Conservation (phyloP, 1,284 basidiomycete genomes). For the Trichosporon sp. region DNA sequence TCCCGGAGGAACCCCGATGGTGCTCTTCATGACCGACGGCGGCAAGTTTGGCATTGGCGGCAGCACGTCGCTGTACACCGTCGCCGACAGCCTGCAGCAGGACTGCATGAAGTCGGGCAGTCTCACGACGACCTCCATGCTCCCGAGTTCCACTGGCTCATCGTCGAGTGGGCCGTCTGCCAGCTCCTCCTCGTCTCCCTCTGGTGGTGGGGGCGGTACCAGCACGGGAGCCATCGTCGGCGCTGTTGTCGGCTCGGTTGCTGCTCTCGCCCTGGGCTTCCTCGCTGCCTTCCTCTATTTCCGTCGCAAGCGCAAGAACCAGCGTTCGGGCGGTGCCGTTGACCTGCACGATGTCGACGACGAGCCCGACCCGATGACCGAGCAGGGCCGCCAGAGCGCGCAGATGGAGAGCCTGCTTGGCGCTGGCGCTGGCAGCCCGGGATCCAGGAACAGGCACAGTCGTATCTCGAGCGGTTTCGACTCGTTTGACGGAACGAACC, state of each 20-base stretch:
- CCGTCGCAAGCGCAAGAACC: slow-evolving; percentile 14
- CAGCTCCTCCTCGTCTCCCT: background rate
- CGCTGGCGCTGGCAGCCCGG: background rate
- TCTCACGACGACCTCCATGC: slow-evolving; percentile 26
- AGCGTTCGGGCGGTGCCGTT: background rate
- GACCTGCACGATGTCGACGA: slow-evolving; percentile 12
- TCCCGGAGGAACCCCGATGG: slow-evolving; percentile 39
- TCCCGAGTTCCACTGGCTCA: background rate
- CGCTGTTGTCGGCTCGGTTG: slow-evolving; percentile 25
- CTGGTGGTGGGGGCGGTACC: background rate
- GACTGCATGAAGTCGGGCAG: slow-evolving; percentile 39
- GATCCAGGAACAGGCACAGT: slow-evolving; percentile 5
- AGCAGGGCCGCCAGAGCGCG: slow-evolving; percentile 12
- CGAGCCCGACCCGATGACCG: slow-evolving; percentile 1
- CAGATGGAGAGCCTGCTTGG: slow-evolving; percentile 18
- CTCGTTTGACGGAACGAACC: slow-evolving; percentile 9
- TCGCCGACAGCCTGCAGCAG: slow-evolving; percentile 31
- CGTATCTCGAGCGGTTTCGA: slow-evolving; percentile 17
- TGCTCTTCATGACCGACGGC: slow-evolving; percentile 49
- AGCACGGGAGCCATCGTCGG: slow-evolving; percentile 27
- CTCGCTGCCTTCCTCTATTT: slow-evolving; percentile 24
- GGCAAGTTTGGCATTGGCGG: slow-evolving; percentile 48
- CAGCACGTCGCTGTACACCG: slow-evolving; percentile 40
- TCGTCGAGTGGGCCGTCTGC: background rate
- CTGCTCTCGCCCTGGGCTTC: slow-evolving; percentile 16